Evolutionary conservation across 208 protist species (phyloP).

Genomic region (Naegleria lovaniensis): DNA sequence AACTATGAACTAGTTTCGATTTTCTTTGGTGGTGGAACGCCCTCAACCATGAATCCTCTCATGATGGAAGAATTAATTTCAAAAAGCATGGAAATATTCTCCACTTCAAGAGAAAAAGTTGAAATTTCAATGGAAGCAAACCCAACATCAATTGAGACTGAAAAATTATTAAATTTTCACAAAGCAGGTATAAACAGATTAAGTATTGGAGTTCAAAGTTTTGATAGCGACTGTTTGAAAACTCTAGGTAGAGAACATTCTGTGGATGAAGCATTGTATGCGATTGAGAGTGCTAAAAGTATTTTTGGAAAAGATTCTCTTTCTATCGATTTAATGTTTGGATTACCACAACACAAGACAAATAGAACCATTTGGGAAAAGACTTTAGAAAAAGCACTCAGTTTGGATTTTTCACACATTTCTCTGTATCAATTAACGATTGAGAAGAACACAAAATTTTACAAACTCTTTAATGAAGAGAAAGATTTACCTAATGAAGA

Average conservation of each 20-base stretch:
- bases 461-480: background rate
- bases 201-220: background rate
- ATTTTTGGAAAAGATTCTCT: background rate
- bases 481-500: conserved; percentile 13
- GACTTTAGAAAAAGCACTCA: background rate
- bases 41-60: background rate
- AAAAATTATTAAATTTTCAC: background rate
- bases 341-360: background rate
- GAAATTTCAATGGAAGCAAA: conserved; percentile 26
- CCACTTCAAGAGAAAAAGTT: background rate
- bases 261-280: background rate
- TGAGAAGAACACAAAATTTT: conserved; percentile 8
- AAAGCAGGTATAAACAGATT: conserved; percentile 8
- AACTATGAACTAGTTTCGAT: background rate
- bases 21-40: conserved; percentile 22
- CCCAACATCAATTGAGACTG: conserved; percentile 11
- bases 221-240: background rate
- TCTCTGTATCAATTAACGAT: conserved; percentile 22
- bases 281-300: background rate
- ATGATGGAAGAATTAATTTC: background rate
- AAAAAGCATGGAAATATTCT: background rate
- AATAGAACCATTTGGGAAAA: background rate
- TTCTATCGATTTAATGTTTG: conserved; percentile 21
- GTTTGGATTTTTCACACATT: background rate
- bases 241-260: conserved; percentile 10